Evolutionary conservation across 345 rosid genomes (phyloP), one percentile per base, ranked within the genome.

Genomic region (Gossypium anomalum): DNA sequence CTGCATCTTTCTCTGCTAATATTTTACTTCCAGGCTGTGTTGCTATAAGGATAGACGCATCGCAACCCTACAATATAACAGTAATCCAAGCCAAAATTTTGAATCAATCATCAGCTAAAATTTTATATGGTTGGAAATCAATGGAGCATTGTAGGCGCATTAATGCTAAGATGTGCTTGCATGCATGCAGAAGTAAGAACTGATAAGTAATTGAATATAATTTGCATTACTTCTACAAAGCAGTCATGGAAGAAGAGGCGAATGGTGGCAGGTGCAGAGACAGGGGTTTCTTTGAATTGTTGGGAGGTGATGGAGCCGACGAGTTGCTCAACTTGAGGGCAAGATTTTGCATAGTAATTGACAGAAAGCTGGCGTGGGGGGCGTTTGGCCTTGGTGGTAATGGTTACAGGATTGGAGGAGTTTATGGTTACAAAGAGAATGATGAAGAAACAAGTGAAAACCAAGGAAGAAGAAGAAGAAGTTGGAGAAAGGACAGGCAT

Each of bases 221-320:
- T 14, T 55, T 44, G 55, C n/a, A 22, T 78, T 75, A 94, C 97
- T 78, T 89, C 91, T 27, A 94, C 89, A 67, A 94, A 94, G 88
- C 98, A 94, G 86, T 94, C 98, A 16, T 94, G 98, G 87, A 94
- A 94, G 87, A 92, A 89, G 65, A 94, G 92, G 38, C 94, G 94
- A 68, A 94, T 87, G 55, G 98, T 90, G 82, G 98, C 97, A 2
- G 98, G 91, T 11, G 86, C 93, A 0, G 98, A 85, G 76, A 90
- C 83, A 0, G 97, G 98, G 2, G 82, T 75, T 81, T 87, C 89
- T 78, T 88, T 87, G 85, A 90, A 92, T 80, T 77, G 91, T 38
- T 87, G 93, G 45, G 87, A 85, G 10, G 97, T 90, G 61, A 94
- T 79, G 4, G 93, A 87, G 44, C 83, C 92, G 8, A 94, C 76